These are phyloP conservation scores for Trametopsis cervina DNA, from an alignment of 768 basidiomycete species.

Conservation along the genomic window DNA sequence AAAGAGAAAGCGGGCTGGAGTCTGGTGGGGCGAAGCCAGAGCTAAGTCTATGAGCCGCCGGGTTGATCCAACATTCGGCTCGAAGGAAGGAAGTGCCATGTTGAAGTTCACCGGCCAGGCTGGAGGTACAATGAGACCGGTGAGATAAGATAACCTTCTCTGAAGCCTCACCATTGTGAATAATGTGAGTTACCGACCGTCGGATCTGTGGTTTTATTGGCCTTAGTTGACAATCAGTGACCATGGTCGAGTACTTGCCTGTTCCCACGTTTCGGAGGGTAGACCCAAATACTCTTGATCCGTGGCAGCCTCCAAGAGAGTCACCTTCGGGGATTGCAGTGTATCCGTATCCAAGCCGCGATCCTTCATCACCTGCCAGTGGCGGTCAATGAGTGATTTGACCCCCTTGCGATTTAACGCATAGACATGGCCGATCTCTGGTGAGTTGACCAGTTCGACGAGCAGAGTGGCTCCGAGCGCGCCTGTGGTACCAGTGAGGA, in stretches of 20 bases:
- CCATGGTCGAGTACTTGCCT: too few relatives aligned
- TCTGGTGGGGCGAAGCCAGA: conserved; percentile 22
- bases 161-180: conserved; percentile 32
- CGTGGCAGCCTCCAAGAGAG: conserved; percentile 26
- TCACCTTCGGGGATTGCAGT: conserved; percentile 24
- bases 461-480: conserved; percentile 24
- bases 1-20: conserved; percentile 27
- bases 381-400: conserved; percentile 19
- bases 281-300: conserved; percentile 22
- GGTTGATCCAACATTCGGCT: conserved; percentile 21
- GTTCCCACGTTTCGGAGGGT: conserved; percentile 17
- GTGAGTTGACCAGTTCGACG: conserved; percentile 14
- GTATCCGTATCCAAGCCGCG: conserved; percentile 25
- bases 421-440: conserved; percentile 18
- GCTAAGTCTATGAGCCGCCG: conserved; percentile 32
- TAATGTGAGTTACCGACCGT: conserved; percentile 29
- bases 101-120: conserved; percentile 33
- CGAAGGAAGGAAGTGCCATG: conserved; percentile 24
- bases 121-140: too few relatives aligned
- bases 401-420: conserved; percentile 20
- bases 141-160: too few relatives aligned
- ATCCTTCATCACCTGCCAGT: conserved; percentile 21
- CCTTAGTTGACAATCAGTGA: too few relatives aligned
- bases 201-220: too few relatives aligned
- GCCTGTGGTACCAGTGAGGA: conserved; percentile 30